phyloP scores from a whole-genome alignment of 768 basidiomycete genomes.

The Suillus subaureus region DNA sequence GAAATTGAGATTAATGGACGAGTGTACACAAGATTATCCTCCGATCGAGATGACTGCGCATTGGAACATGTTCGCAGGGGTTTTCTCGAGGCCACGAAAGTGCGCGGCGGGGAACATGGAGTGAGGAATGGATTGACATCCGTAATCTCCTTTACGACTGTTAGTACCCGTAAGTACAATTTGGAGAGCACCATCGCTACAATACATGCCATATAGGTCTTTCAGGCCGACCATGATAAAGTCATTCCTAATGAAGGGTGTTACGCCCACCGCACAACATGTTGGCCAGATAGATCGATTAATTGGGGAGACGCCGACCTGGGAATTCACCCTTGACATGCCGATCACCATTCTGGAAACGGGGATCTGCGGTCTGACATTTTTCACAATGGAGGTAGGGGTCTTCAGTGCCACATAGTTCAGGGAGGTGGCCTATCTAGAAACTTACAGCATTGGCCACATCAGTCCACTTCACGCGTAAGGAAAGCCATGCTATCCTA shows the following conservation, averaged over 20 bases:
- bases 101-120: no score
- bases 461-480: constrained; percentile 6
- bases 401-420: constrained; percentile 1
- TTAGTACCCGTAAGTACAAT: neutral
- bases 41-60: neutral
- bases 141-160: neutral
- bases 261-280: neutral
- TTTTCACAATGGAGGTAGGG: neutral
- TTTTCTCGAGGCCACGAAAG: neutral
- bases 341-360: constrained; percentile 12
- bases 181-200: neutral
- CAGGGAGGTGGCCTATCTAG: constrained; percentile 1
- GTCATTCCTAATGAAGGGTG: neutral
- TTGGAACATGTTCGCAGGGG: neutral
- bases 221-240: neutral
- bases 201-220: neutral
- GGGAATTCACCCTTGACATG: constrained; percentile 4
- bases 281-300: constrained; percentile 3
- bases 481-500: neutral
- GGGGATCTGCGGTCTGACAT: constrained; percentile 5
- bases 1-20: neutral
- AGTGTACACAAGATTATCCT: neutral
- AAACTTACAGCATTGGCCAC: neutral
- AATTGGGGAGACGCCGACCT: constrained; percentile 5
- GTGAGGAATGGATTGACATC: neutral